A percentile compares a stretch with the other conserved stretches of the same genome.
Conservation (phyloP, 2,329 filamentous ascomycete species). For the Xylariaceae sp. region DNA sequence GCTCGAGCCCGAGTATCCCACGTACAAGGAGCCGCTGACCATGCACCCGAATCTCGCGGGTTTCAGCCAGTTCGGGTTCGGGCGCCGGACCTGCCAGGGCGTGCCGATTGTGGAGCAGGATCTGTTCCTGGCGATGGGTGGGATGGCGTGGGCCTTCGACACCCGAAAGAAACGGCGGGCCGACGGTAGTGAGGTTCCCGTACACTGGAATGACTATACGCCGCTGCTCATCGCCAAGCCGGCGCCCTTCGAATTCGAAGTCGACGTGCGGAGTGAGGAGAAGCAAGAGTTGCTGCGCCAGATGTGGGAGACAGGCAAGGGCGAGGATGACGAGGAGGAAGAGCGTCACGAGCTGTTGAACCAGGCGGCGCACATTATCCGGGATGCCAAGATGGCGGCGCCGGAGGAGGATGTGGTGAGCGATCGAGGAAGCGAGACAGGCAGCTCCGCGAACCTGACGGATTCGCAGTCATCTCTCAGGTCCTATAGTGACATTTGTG, state of each 20-base stretch:
- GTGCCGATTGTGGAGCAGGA: conserved; percentile 37
- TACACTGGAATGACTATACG: conserved; percentile 41
- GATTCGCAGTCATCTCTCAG: conserved; percentile 4
- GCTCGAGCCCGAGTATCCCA: conserved; percentile 33
- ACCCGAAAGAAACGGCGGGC: conserved; percentile 24
- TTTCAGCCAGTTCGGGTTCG: conserved; percentile 48
- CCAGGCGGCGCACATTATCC: no score
- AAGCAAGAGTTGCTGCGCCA: conserved; percentile 19
- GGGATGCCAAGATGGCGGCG: background rate
- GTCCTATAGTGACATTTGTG: conserved; percentile 2
- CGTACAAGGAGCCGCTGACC: conserved; percentile 35
- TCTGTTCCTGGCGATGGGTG: conserved; percentile 35
- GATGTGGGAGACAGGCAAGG: conserved; percentile 34
- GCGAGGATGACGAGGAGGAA: conserved; percentile 25
- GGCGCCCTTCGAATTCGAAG: conserved; percentile 34
- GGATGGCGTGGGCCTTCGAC: conserved; percentile 33
- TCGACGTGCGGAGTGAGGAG: conserved; percentile 22
- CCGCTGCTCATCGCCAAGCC: conserved; percentile 42
- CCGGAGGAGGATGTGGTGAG: conserved; percentile 5
- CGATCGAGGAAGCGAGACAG: conserved; percentile 15
- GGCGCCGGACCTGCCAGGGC: conserved; percentile 44
- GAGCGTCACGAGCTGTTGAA: background rate
- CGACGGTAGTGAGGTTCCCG: conserved; percentile 27
- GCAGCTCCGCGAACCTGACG: conserved; percentile 1
- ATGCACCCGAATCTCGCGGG: conserved; percentile 35